Conservation (phyloP, 306 rosid genomes). For the Senna siamea region DNA sequence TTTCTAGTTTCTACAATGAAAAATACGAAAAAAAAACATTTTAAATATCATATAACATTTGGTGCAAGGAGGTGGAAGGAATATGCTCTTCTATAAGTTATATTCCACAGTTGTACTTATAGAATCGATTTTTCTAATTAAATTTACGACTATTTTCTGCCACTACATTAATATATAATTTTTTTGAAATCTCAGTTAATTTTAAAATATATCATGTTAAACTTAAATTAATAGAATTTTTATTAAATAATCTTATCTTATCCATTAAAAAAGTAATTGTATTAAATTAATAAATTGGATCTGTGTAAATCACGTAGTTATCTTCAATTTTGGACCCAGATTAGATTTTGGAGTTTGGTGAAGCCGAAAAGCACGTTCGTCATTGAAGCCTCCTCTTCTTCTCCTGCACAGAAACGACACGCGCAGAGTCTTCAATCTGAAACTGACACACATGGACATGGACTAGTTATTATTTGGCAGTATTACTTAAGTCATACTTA, state of each 20-base stretch:
- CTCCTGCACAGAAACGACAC: conserved; percentile 4
- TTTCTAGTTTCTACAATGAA: too few relatives aligned
- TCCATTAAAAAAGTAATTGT: too few relatives aligned
- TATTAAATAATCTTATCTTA: not conserved
- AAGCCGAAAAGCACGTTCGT: not conserved
- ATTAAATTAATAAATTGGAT: not conserved
- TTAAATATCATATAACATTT: too few relatives aligned
- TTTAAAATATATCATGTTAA: not conserved
- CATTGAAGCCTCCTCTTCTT: not conserved
- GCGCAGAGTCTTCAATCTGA: conserved; percentile 16
- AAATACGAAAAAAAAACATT: too few relatives aligned
- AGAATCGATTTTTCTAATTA: too few relatives aligned
- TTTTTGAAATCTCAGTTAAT: not conserved
- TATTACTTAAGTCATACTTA: not conserved
- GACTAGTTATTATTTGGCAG: not conserved
- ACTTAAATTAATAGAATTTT: too few relatives aligned
- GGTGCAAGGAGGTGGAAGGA: too few relatives aligned
- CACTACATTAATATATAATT: too few relatives aligned
- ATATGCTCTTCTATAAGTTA: too few relatives aligned
- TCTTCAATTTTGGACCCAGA: not conserved
- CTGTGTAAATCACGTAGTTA: not conserved
- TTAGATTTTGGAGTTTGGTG: not conserved
- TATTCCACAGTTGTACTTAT: too few relatives aligned
- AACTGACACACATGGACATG: not conserved
- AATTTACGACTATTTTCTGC: too few relatives aligned